These are phyloP conservation scores for Leersia perrieri DNA, from an alignment of 176 grass and related monocot species.

Conservation along the genomic window DNA sequence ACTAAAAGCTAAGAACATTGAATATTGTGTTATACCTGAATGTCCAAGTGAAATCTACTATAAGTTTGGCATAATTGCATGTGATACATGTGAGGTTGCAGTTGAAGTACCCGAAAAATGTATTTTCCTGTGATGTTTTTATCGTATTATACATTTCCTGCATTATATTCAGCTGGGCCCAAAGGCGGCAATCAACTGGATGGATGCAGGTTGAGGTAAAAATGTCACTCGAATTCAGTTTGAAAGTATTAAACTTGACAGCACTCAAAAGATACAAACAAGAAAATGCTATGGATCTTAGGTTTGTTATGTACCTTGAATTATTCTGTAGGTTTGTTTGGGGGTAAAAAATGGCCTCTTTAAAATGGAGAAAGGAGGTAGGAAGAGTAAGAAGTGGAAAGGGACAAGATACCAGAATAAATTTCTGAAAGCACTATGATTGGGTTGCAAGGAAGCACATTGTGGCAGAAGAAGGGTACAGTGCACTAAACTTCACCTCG, in stretches of 20 bases:
- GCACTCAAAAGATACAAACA: not conserved
- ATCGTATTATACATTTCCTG: not conserved
- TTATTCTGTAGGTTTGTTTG: conserved; percentile 25
- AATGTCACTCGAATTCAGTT: not conserved
- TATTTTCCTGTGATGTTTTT: not conserved
- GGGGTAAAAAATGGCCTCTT: conserved; percentile 21
- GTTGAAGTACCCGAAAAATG: not conserved
- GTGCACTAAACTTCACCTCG: conserved; percentile 66
- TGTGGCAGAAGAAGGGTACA: conserved; percentile 32
- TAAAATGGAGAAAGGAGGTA: conserved; percentile 24
- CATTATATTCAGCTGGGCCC: not conserved
- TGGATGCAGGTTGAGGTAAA: not conserved
- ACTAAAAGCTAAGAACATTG: conserved; percentile 21
- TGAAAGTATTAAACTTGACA: not conserved
- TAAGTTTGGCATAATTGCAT: conserved; percentile 2
- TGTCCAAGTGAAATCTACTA: not conserved
- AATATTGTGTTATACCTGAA: conserved; percentile 4
- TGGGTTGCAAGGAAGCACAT: conserved; percentile 52
- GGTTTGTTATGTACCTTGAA: not conserved
- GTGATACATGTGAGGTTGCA: conserved; percentile 4
- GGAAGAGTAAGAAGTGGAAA: conserved; percentile 60
- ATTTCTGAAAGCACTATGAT: conserved; percentile 40
- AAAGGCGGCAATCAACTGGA: not conserved
- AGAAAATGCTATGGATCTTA: not conserved
- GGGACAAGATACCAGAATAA: conserved; percentile 68